Evolutionary conservation across 192 early-diverging fungal genomes (phyloP), one percentile per base, ranked within the genome.

Genomic region (Umbelopsis vinacea): DNA sequence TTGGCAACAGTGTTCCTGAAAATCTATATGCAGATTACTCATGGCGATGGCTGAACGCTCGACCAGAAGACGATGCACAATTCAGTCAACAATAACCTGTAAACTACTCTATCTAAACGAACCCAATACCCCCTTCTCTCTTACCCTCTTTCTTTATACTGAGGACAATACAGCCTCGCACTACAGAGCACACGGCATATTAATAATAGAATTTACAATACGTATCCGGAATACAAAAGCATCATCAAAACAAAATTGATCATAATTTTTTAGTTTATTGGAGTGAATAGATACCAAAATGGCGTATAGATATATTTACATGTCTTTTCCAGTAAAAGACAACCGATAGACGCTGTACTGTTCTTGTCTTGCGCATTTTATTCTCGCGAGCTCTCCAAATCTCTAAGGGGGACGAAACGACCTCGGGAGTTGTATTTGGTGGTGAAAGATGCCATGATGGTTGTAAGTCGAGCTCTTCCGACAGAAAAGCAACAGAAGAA

Each of bases 351-450:
- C 17, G 15, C n/a, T 43, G 40, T 6, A 43, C 29, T 29, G 11
- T 43, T 43, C 0, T 43, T 43, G 2, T 43, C 11, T 12, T 43
- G 38, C 8, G 38, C 40, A 29, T 15, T 57, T 35, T 37, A 63
- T 63, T 63, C 57, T 37, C 57, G 57, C 15, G 57, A 37, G 17
- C 57, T 63, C 33, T 78, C 76, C 52, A 74, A 47, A 66, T 74
- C 68, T 45, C 69, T 71, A 38, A 78, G 60, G 47, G 72, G 76
- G 15, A 71, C 52, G 67, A 78, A 78, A 29, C 66, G 72, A 26
- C 69, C 76, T 67, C 76, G 57, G 29, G 52, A 50, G 11, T 60
- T 40, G n/a, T 73, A 52, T 50, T 68, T 53, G 46, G 67, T 67
- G 23, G 53, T 45, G 15, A 78, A 55, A 54, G 57, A 6, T 6